phyloP scores from a whole-genome alignment of 345 rosid species.

The Hibiscus tridactylites region DNA sequence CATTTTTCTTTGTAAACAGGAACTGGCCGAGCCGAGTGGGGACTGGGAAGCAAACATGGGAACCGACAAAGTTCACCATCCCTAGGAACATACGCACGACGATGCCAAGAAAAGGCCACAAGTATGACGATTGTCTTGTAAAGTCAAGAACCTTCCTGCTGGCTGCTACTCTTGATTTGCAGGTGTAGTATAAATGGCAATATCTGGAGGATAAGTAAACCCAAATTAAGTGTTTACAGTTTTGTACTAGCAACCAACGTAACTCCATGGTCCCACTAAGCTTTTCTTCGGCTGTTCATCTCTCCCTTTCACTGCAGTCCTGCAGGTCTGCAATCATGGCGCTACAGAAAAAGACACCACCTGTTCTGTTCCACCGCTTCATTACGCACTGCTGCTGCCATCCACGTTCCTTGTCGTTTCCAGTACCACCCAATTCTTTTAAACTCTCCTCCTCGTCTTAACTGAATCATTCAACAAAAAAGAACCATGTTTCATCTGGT shows the following conservation, averaged over 20 bases:
- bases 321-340: not conserved
- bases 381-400: not conserved
- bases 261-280: not conserved
- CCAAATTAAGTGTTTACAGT: not conserved
- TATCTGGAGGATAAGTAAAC: not conserved
- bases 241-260: not conserved
- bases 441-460: not conserved
- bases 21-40: too few relatives aligned
- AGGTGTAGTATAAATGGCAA: not conserved
- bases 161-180: not conserved
- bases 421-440: too few relatives aligned
- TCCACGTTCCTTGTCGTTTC: not conserved
- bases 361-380: not conserved
- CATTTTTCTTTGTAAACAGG: too few relatives aligned
- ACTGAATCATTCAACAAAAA: not conserved
- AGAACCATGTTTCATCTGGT: not conserved
- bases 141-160: not conserved
- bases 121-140: not conserved
- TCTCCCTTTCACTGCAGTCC: not conserved
- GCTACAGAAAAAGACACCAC: not conserved
- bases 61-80: not conserved
- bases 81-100: not conserved
- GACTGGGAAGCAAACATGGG: too few relatives aligned
- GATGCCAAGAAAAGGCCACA: not conserved
- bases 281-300: not conserved